These are phyloP conservation scores for Datura wrightii DNA, from an alignment of 257 asterid genomes.

Conservation along the genomic window DNA sequence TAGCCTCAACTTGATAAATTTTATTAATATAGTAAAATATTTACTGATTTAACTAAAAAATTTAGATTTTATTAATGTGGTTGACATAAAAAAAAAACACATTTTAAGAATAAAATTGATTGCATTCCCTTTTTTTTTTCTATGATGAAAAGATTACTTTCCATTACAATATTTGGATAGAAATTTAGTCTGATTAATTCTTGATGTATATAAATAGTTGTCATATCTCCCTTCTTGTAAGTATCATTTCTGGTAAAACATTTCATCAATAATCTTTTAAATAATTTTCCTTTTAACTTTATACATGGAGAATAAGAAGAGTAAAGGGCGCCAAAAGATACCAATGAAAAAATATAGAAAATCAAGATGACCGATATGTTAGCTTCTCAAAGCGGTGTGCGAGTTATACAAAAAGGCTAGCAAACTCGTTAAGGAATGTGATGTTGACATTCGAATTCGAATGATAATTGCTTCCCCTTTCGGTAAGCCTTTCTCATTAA, in stretches of 20 bases:
- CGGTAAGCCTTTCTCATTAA: conserved; percentile 53
- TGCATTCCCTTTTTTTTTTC: background rate
- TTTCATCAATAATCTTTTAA: background rate
- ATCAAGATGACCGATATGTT: conserved; percentile 36
- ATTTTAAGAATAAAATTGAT: background rate
- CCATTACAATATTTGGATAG: background rate
- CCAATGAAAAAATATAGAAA: conserved; percentile 37
- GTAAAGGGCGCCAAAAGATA: conserved; percentile 48
- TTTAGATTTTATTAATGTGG: background rate
- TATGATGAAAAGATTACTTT: background rate
- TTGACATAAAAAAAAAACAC: background rate
- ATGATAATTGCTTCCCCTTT: conserved; percentile 46
- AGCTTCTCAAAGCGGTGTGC: conserved; percentile 49
- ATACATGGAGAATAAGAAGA: conserved; percentile 34
- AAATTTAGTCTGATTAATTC: background rate
- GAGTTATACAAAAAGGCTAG: conserved; percentile 48
- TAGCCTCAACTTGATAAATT: background rate
- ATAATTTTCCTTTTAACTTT: background rate
- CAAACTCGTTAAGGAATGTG: conserved; percentile 43
- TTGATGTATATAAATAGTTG: background rate
- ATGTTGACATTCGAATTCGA: conserved; percentile 49
- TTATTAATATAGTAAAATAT: background rate
- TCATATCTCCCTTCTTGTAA: background rate
- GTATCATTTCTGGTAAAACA: background rate
- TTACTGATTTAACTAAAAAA: background rate